Evolutionary conservation across 2,329 filamentous ascomycete genomes (phyloP).

Genomic region (Paraphaeosphaeria sporulosa): DNA sequence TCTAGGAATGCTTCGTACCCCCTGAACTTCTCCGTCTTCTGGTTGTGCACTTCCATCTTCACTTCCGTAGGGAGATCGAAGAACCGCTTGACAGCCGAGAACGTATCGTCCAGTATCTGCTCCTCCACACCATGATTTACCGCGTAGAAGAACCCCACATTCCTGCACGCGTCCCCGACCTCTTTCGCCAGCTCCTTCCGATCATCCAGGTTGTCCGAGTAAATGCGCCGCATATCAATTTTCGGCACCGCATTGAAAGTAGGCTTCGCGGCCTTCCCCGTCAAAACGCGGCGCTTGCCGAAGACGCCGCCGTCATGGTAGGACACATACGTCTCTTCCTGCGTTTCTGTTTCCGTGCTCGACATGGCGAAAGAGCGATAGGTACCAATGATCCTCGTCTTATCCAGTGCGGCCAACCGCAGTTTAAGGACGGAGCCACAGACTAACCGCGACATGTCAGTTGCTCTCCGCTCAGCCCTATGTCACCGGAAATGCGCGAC

Average conservation of each 20-base stretch:
- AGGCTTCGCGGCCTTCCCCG: conserved; percentile 30
- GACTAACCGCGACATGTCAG: background rate
- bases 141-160: conserved; percentile 46
- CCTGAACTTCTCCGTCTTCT: conserved; percentile 44
- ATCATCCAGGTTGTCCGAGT: conserved; percentile 33
- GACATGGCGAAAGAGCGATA: conserved; percentile 3
- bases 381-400: background rate
- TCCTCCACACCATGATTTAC: conserved; percentile 43
- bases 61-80: conserved; percentile 40
- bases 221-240: conserved; percentile 41
- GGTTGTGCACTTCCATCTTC: conserved; percentile 48
- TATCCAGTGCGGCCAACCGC: background rate
- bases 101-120: conserved; percentile 35
- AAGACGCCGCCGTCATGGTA: conserved; percentile 43
- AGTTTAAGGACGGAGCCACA: background rate
- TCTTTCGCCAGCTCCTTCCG: conserved; percentile 36
- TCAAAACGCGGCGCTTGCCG: conserved; percentile 35
- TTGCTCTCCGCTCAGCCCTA: background rate
- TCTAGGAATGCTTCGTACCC: conserved; percentile 47
- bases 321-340: conserved; percentile 29
- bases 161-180: conserved; percentile 42
- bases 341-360: conserved; percentile 17
- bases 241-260: conserved; percentile 38
- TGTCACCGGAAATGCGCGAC: background rate
- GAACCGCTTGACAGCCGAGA: conserved; percentile 38